Base-by-base conservation (phyloP, 768 basidiomycete species). In the Postia placenta region DNA sequence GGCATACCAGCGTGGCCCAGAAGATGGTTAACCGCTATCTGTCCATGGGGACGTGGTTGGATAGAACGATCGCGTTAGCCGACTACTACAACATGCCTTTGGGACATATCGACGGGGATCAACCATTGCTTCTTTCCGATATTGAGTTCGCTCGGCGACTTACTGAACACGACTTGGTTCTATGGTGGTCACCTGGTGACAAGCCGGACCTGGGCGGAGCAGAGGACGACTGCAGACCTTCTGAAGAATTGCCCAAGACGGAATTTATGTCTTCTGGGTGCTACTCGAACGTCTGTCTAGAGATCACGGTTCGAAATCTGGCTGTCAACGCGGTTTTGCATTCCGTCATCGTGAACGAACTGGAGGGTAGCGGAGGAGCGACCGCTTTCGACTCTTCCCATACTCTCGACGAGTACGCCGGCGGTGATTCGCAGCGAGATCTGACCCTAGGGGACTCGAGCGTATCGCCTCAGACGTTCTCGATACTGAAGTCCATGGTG, bases 151-250 rank as follows among this genome's bases (percentile, higher is more conserved):
- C 96, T 1, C 83, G 95, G 5, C 81, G 89, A 36, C 68, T 98
- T 46, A 70, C 85, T 25, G 82, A 85, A 41, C 91, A 97, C 54
- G 96, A 98, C 59, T 82, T 90, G 60, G 74, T 97, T 2, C 72
- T 99, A 2, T 99, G 96, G 96, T 99, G 96, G 96, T 95, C 96
- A 7, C 77, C 86, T 2, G 80, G 85, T 3, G 82, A 90, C 25
- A 78, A 79, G 17, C 94, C 96, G 2, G 96, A 99, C 67, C 74
- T 98, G 0, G 96, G 96, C 27, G 96, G 96, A 3, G 78, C 85
- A 43, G 93, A 99, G 63, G 82, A 91, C 41, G 95, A 98, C 65
- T 78, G 76, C 46, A 75, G 85, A 40, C 79, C 82, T 0, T 69
- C 75, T 1, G 88, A 91, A 50, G 92, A 94, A 38, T 69, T 91